These are phyloP conservation scores for Leccinum subtestaceum DNA, from an alignment of 768 basidiomycete genomes.

Conservation along the genomic window DNA sequence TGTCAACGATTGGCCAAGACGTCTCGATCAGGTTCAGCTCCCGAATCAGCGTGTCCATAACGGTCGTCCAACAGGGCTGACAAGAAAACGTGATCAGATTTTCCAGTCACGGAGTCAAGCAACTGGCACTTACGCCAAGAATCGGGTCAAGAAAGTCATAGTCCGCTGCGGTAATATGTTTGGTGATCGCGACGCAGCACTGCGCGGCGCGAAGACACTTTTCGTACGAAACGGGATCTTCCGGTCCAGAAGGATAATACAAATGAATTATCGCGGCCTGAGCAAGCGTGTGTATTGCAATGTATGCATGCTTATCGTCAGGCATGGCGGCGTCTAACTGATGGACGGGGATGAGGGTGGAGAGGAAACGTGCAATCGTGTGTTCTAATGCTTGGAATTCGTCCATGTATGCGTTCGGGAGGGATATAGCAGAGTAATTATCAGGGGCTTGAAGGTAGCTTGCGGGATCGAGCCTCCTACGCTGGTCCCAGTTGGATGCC, in stretches of 20 bases:
- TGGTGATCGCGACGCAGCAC: constrained; percentile 56
- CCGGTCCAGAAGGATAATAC: constrained; percentile 57
- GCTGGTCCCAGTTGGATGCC: constrained; percentile 57
- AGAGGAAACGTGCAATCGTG: constrained; percentile 58
- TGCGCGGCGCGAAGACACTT: constrained; percentile 67
- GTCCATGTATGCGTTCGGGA: constrained; percentile 48
- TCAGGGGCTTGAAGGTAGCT: constrained; percentile 20
- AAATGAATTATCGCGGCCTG: constrained; percentile 66
- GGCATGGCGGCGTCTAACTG: constrained; percentile 55
- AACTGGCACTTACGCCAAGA: constrained; percentile 53
- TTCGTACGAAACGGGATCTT: constrained; percentile 58
- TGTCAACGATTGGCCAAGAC: constrained; percentile 60
- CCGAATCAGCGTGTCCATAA: constrained; percentile 62
- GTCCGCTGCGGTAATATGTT: constrained; percentile 61
- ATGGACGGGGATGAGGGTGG: constrained; percentile 62
- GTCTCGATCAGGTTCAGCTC: constrained; percentile 63
- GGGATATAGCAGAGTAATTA: constrained; percentile 39
- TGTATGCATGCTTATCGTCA: constrained; percentile 57
- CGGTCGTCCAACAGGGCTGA: constrained; percentile 71
- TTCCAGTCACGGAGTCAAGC: constrained; percentile 1
- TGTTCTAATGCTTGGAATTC: constrained; percentile 63
- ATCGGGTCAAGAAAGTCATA: constrained; percentile 76
- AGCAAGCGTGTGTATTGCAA: constrained; percentile 62
- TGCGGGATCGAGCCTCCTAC: constrained; percentile 38
- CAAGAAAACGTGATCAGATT: constrained; percentile 6